Evolutionary conservation across 1,139 yeast genomes (phyloP).

Genomic region (Saccharomyces hybrid): DNA sequence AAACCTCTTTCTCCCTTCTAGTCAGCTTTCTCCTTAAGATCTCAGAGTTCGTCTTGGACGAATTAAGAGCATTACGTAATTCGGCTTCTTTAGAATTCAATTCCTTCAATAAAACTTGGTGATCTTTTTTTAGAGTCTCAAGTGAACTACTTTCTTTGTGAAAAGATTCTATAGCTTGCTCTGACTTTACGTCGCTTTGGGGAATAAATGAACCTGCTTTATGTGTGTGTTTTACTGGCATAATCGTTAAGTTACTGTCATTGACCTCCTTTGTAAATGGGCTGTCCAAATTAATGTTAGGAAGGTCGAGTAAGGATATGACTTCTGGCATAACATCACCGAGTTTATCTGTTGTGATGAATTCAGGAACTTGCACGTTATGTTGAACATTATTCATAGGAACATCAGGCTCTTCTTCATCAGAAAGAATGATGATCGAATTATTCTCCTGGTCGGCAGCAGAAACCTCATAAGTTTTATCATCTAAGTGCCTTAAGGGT

Average conservation of each 20-base stretch:
- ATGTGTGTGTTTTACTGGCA: background rate
- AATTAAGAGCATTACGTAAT: conserved; percentile 9
- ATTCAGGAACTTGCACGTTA: background rate
- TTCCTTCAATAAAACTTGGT: conserved; percentile 4
- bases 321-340: background rate
- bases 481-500: background rate
- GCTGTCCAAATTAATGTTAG: background rate
- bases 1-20: conserved; percentile 17
- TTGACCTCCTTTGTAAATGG: background rate
- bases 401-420: background rate
- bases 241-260: background rate
- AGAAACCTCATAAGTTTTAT: background rate
- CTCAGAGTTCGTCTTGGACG: conserved; percentile 13
- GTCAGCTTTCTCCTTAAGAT: conserved; percentile 17
- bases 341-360: background rate
- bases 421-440: background rate
- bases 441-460: background rate
- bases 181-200: background rate
- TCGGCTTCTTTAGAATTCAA: conserved; percentile 10
- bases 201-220: background rate
- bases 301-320: background rate
- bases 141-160: background rate
- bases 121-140: conserved; percentile 5
- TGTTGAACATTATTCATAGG: background rate
- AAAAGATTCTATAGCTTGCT: background rate